Evolutionary conservation across 129 eudicot genomes (phyloP).

Genomic region (Lonicera japonica): DNA sequence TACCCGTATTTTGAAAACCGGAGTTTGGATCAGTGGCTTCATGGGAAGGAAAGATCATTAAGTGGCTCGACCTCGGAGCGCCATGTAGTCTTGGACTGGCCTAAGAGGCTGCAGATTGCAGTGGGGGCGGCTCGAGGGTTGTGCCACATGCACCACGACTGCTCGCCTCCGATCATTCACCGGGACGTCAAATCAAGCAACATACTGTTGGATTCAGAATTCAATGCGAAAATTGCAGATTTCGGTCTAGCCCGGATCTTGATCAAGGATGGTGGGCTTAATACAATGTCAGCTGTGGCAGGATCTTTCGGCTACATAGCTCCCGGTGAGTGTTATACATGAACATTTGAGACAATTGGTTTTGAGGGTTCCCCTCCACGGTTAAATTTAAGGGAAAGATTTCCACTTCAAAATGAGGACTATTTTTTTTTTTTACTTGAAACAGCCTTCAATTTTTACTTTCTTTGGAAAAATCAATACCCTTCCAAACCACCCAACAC

Average conservation of each 20-base stretch:
- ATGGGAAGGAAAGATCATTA: constrained; percentile 24
- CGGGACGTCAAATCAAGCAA: constrained; percentile 83
- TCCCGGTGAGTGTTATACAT: constrained; percentile 48
- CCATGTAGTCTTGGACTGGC: constrained; percentile 63
- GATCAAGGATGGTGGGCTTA: constrained; percentile 42
- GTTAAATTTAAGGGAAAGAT: too few species aligned
- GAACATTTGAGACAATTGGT: too few species aligned
- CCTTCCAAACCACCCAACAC: too few species aligned
- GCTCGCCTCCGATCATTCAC: constrained; percentile 65
- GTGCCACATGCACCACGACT: constrained; percentile 80
- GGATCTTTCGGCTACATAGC: constrained; percentile 90
- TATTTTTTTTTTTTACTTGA: neutral
- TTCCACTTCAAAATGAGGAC: too few species aligned
- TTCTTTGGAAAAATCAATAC: too few species aligned
- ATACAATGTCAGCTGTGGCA: constrained; percentile 56
- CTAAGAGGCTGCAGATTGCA: constrained; percentile 65
- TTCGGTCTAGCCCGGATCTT: constrained; percentile 79
- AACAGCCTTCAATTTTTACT: too few species aligned
- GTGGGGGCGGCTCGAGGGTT: constrained; percentile 79
- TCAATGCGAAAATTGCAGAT: constrained; percentile 93
- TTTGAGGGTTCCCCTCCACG: too few species aligned
- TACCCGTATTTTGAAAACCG: constrained; percentile 73
- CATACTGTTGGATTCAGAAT: constrained; percentile 56
- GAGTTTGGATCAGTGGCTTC: constrained; percentile 78
- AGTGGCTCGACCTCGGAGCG: constrained; percentile 24